Base-by-base conservation (phyloP, 2,329 filamentous ascomycete genomes). In the Huntiella omanensis region DNA sequence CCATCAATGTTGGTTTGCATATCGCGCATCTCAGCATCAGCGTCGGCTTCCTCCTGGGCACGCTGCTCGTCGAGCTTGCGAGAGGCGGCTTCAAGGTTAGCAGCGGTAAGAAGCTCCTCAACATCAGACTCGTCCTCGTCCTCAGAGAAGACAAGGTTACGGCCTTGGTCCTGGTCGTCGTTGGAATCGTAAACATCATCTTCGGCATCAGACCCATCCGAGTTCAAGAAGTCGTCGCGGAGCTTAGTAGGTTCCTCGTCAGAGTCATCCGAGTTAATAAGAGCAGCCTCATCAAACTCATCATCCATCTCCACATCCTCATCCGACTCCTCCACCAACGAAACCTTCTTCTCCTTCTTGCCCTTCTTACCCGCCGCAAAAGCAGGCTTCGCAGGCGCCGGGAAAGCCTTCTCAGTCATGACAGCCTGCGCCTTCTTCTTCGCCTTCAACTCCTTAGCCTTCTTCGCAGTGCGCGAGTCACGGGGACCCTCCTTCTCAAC, bases 61-160 rank as follows among this genome's bases (percentile, higher is more conserved):
- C 73, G 68, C 58, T 91, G 69, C 56, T 74, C 68, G 59, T 98
- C 88, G 48, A 98, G 64, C 60, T 86, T 88, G 55, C 77, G 72
- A 47, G 88, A 87, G 47, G 98, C 67, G 49, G 91, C 91, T 55
- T 81, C 91, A 52, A 98, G 96, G 62, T 98, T 98, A 52, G 91
- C 91, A 1, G 87, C 87, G 44, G 85, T 98, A 54, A 98, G 71
- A 59, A 79, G 80, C 64, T 95, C 87, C 63, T 94, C 85, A 4
- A 77, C 80, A 55, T 92, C 85, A 1, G 82, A 87, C 44, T 86
- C 80, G 53, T 88, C 83, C 55, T 92, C 86, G 57, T 96, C 88
- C 53, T 96, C 91, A 0, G 91, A 96, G 69, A 93, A 98, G 69
- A 94, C 84, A 53, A 79, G 75, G 55, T 71, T 65, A 51, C 60